Percentiles rank a stretch among this genome's conserved stretches.
phyloP scores from a whole-genome alignment of 345 rosid species.

The Brassica napus region DNA sequence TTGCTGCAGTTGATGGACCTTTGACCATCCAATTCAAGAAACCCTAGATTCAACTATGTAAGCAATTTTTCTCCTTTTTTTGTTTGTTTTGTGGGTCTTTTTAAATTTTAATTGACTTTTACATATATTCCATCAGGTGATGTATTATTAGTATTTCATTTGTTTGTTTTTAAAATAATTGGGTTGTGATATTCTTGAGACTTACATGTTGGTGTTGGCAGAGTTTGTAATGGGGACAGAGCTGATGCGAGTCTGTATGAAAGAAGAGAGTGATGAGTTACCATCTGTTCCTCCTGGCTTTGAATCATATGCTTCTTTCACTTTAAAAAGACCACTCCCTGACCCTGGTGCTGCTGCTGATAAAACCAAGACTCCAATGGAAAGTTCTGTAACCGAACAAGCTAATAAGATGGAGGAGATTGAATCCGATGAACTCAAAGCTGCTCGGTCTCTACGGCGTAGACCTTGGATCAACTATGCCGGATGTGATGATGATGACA shows the following conservation, averaged over 20 bases:
- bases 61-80: slow-evolving; percentile 20
- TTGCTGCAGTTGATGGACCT: slow-evolving; percentile 41
- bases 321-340: slow-evolving; percentile 48
- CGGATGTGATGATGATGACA: slow-evolving; percentile 38
- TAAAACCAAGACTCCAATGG: slow-evolving; percentile 17
- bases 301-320: slow-evolving; percentile 79
- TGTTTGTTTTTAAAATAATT: neutral
- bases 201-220: slow-evolving; percentile 5
- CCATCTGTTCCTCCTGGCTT: slow-evolving; percentile 96
- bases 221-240: slow-evolving; percentile 80
- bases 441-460: slow-evolving; percentile 55
- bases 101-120: too few species aligned
- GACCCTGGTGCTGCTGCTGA: slow-evolving; percentile 10
- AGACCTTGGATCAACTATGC: slow-evolving; percentile 67
- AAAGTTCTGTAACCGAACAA: slow-evolving; percentile 47
- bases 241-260: slow-evolving; percentile 71
- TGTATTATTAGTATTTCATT: neutral
- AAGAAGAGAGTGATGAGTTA: slow-evolving; percentile 87
- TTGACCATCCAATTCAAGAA: slow-evolving; percentile 40
- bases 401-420: slow-evolving; percentile 54
- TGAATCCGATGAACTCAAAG: slow-evolving; percentile 47
- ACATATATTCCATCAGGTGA: neutral
- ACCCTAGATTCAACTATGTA: slow-evolving; percentile 47
- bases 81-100: too few species aligned
- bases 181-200: slow-evolving; percentile 9